Percentiles rank a stretch among this genome's conserved stretches.
Conservation (phyloP, 257 asterid species). For the Striga asiatica region DNA sequence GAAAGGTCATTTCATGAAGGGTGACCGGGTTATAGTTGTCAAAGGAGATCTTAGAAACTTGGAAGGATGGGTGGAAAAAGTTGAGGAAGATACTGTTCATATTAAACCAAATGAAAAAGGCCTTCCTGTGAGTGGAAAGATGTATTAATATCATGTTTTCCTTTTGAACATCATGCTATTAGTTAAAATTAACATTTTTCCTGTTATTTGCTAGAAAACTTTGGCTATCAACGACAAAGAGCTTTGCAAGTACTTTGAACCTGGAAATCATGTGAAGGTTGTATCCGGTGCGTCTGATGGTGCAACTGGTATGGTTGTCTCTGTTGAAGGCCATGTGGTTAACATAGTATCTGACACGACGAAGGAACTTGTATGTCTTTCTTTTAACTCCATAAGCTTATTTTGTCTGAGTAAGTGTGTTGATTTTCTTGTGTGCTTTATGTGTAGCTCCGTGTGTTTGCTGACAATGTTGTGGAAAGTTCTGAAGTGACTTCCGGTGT, state of each 20-base stretch:
- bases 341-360: conserved; percentile 92
- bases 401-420: not conserved
- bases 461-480: conserved; percentile 89
- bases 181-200: conserved; percentile 3
- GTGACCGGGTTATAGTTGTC: conserved; percentile 80
- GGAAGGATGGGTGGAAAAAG: conserved; percentile 89
- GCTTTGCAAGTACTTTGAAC: conserved; percentile 91
- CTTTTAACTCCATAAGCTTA: not conserved
- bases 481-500: conserved; percentile 94
- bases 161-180: not conserved
- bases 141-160: not conserved
- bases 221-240: conserved; percentile 74
- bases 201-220: conserved; percentile 45
- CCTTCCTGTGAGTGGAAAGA: conserved; percentile 45
- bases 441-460: conserved; percentile 78
- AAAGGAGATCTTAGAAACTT: conserved; percentile 90
- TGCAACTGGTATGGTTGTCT: conserved; percentile 97
- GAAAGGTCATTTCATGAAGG: conserved; percentile 94
- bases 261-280: conserved; percentile 92
- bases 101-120: conserved; percentile 74
- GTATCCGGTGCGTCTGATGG: conserved; percentile 91
- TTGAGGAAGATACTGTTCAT: conserved; percentile 92
- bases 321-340: conserved; percentile 94
- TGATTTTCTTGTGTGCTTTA: conserved; percentile 4
- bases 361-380: conserved; percentile 68